Conservation (phyloP, 306 rosid genomes). For the Vicia faba region DNA sequence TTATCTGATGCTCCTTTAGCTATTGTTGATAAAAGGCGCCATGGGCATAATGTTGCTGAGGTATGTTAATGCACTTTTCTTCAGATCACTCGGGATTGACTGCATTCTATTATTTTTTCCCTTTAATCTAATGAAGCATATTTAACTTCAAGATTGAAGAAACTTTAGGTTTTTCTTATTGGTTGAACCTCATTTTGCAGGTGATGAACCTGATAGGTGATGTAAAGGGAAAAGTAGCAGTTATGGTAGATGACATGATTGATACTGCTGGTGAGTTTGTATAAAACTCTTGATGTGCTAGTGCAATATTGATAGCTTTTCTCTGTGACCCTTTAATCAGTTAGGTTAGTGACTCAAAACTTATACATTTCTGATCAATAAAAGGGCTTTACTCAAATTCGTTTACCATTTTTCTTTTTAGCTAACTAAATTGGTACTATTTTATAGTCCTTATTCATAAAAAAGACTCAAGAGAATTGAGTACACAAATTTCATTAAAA, state of each 20-base stretch:
- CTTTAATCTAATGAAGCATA: constrained; percentile 17
- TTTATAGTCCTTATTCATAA: too few relatives aligned
- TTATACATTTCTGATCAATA: background rate
- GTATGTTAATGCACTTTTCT: constrained; percentile 42
- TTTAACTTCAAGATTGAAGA: constrained; percentile 6
- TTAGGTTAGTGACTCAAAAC: constrained; percentile 18
- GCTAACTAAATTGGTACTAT: background rate
- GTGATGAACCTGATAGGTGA: constrained; percentile 97
- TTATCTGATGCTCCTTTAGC: constrained; percentile 98
- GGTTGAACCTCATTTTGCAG: constrained; percentile 50
- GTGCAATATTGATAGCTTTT: constrained; percentile 11
- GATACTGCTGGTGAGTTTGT: constrained; percentile 84
- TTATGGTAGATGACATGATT: constrained; percentile 97
- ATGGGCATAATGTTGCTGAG: constrained; percentile 92
- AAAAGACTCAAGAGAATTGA: too few relatives aligned
- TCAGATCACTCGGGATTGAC: constrained; percentile 12
- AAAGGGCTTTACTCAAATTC: background rate
- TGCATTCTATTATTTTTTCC: constrained; percentile 18
- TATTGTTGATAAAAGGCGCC: constrained; percentile 96
- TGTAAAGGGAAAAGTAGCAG: constrained; percentile 92
- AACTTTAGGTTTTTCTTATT: constrained; percentile 27
- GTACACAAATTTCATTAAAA: too few relatives aligned
- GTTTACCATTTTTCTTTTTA: background rate
- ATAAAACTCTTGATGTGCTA: constrained; percentile 13
- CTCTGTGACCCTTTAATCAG: constrained; percentile 18